Percentiles rank a stretch among this genome's conserved stretches.
Evolutionary conservation across 306 rosid genomes (phyloP).

Genomic region (Rubus idaeus): DNA sequence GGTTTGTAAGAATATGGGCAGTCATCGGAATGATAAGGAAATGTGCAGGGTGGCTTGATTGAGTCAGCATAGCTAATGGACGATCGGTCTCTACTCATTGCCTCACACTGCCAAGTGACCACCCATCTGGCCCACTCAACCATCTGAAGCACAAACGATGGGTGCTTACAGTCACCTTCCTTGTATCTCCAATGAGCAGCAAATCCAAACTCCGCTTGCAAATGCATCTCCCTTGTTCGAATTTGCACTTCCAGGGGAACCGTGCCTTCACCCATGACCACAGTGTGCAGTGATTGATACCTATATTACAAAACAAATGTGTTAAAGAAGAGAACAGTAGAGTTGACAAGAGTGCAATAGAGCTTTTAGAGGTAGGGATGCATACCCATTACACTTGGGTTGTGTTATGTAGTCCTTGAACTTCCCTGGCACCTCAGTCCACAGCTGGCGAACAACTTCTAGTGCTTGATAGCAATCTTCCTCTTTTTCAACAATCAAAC

Average conservation of each 20-base stretch:
- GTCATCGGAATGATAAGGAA: constrained; percentile 79
- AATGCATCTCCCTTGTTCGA: constrained; percentile 91
- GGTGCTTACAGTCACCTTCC: constrained; percentile 89
- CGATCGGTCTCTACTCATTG: constrained; percentile 70
- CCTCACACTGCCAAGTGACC: constrained; percentile 96
- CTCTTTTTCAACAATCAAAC: constrained; percentile 86
- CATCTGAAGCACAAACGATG: constrained; percentile 95
- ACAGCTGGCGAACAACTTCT: constrained; percentile 62
- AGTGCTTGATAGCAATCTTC: constrained; percentile 87
- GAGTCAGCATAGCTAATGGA: constrained; percentile 51
- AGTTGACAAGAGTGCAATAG: not conserved
- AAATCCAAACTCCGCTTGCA: constrained; percentile 96
- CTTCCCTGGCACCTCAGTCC: constrained; percentile 88
- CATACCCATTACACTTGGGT: constrained; percentile 94
- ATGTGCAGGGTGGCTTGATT: constrained; percentile 74
- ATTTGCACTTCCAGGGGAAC: constrained; percentile 90
- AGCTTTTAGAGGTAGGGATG: constrained; percentile 1
- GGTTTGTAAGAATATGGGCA: constrained; percentile 80
- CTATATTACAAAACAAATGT: constrained; percentile 37
- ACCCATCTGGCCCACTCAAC: constrained; percentile 99
- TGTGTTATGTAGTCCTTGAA: constrained; percentile 76
- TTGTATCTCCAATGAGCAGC: constrained; percentile 99
- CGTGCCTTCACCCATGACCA: constrained; percentile 77
- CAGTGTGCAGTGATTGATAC: constrained; percentile 90
- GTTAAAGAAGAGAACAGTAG: constrained; percentile 22